Evolutionary conservation across 2,329 filamentous ascomycete species (phyloP).

Genomic region (Nemania sp.): DNA sequence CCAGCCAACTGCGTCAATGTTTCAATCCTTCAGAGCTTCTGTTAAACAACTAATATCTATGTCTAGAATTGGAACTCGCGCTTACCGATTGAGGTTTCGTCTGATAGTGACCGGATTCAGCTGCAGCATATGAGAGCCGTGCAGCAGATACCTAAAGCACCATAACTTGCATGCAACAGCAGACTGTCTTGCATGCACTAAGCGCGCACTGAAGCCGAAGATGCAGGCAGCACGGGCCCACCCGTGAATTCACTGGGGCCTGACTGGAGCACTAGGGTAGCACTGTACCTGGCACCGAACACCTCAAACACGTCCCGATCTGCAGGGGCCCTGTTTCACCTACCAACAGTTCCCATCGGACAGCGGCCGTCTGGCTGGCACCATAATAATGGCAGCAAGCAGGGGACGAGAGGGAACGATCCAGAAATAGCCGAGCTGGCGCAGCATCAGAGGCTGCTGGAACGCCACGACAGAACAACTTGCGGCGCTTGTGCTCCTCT

Average conservation of each 20-base stretch:
- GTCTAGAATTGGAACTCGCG: background rate
- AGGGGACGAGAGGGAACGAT: conserved; percentile 4
- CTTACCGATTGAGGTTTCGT: background rate
- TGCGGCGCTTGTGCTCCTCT: no score
- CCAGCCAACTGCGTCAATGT: no score
- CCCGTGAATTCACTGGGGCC: no score
- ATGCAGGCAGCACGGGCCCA: no score
- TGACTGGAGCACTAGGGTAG: no score
- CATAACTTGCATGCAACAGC: no score
- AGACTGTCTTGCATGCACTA: no score
- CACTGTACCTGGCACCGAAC: no score
- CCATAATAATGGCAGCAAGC: conserved; percentile 12
- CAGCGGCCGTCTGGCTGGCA: conserved; percentile 8
- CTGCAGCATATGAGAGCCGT: background rate
- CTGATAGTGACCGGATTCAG: background rate
- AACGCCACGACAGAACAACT: conserved; percentile 24
- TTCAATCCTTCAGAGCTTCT: no score
- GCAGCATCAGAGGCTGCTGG: conserved; percentile 25
- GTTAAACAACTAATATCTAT: background rate
- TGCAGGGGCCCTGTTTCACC: conserved; percentile 25
- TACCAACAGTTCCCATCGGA: conserved; percentile 5
- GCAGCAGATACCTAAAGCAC: no score
- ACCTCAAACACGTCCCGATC: conserved; percentile 22
- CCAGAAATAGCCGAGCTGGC: conserved; percentile 20
- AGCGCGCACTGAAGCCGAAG: no score